Evolutionary conservation across 192 early-diverging fungal genomes (phyloP).

Genomic region (Podila clonocystis): DNA sequence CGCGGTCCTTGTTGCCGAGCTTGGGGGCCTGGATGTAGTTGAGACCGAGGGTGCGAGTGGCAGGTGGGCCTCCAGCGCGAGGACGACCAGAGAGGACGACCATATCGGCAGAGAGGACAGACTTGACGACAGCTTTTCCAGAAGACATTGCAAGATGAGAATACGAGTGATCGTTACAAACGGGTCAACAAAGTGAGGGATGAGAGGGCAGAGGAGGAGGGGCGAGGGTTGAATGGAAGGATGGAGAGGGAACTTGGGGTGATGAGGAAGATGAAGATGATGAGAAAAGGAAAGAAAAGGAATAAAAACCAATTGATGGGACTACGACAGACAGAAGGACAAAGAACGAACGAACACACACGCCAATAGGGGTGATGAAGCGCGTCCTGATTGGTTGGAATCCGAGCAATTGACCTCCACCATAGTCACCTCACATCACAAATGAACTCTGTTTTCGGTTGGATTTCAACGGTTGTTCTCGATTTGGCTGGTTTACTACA

Average conservation of each 20-base stretch:
- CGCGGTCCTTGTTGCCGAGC: constrained; percentile 81
- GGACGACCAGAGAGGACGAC: constrained; percentile 88
- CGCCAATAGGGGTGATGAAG: constrained; percentile 29
- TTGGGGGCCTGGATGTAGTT: constrained; percentile 86
- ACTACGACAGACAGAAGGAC: not conserved
- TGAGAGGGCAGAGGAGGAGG: not conserved
- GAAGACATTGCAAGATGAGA: constrained; percentile 40
- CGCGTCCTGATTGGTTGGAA: constrained; percentile 41
- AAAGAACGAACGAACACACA: not conserved
- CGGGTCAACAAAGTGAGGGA: not conserved
- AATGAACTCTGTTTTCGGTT: too few relatives aligned
- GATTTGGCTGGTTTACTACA: too few relatives aligned
- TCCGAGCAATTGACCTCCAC: too few relatives aligned
- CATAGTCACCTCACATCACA: too few relatives aligned
- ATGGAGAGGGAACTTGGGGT: constrained; percentile 6
- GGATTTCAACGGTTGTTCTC: too few relatives aligned
- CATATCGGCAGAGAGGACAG: constrained; percentile 91
- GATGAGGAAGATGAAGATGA: constrained; percentile 2
- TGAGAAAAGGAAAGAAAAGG: not conserved
- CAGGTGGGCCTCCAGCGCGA: constrained; percentile 79
- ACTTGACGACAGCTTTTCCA: constrained; percentile 84
- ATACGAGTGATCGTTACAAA: constrained; percentile 7
- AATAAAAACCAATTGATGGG: not conserved
- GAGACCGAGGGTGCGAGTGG: constrained; percentile 86
- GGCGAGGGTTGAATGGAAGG: not conserved